Conservation (phyloP, 2,329 filamentous ascomycete species). For the Tolypocladium tundrense region DNA sequence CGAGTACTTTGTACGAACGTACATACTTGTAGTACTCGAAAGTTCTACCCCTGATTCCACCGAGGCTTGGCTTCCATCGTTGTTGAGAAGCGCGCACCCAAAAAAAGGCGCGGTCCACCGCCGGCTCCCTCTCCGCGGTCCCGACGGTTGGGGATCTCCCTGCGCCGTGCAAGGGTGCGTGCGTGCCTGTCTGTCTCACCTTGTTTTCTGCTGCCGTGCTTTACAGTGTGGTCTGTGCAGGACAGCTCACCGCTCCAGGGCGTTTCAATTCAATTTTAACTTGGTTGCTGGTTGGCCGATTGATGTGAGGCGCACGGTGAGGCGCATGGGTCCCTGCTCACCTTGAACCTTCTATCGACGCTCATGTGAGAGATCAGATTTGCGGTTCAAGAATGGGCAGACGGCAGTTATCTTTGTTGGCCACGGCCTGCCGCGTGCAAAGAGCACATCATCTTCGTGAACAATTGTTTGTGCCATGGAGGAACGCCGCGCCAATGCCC, state of each 20-base stretch:
- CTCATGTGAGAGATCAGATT: not conserved
- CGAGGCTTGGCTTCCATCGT: not conserved
- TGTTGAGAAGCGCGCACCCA: not conserved
- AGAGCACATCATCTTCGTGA: too few species aligned
- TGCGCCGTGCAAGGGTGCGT: not conserved
- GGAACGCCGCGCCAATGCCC: not conserved
- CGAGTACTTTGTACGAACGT: not conserved
- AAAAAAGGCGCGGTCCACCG: not conserved
- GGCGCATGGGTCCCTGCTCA: not conserved
- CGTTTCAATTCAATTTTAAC: not conserved
- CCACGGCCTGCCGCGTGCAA: too few species aligned
- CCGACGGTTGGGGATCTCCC: not conserved
- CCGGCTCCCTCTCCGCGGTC: not conserved
- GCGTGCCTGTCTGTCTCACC: not conserved
- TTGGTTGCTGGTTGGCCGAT: not conserved
- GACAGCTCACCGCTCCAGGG: not conserved
- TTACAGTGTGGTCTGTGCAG: not conserved
- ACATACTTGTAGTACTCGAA: too few species aligned
- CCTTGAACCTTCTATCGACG: not conserved
- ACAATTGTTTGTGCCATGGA: not conserved
- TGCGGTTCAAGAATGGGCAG: too few species aligned
- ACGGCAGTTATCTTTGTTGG: too few species aligned
- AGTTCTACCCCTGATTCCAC: not conserved
- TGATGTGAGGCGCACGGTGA: not conserved
- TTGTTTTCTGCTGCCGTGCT: not conserved